Base-by-base conservation (phyloP, 139 green algal genomes). In the Pedinophyceae sp. region DNA sequence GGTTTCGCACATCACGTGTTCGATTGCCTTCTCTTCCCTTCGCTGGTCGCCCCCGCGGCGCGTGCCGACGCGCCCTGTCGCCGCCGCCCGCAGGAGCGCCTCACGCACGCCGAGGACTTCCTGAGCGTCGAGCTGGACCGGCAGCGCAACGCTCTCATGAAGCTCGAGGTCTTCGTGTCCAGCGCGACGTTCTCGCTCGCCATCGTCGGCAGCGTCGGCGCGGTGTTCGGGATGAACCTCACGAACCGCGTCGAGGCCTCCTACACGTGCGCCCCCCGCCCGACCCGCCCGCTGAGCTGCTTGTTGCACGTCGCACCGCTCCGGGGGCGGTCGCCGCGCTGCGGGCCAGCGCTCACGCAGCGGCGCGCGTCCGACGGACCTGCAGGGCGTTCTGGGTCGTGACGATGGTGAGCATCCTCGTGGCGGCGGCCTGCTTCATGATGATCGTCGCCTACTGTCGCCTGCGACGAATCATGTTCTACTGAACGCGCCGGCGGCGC, bases 201-300 rank as follows among this genome's bases (percentile, higher is more conserved):
- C 2, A 64, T 92, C 10, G 66, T 85, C 48, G 75, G 72, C 2
- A 74, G 83, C n/a, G 55, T 91, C 2, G 66, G 75, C 3, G 75
- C 71, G 25, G 76, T 92, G n/a, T 96, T 95, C 61, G 88, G 87
- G 2, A 96, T 96, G 88, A 95, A 96, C 64, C 66, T 96, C 17
- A 59, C 54, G 55, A 76, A 73, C 53, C 30, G 22, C n/a, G 29
- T 60, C 1, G 62, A 79, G 47, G 54, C 58, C 41, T 55, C 30
- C 20, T 61, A 70, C n/a, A n/a, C n/a, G n/a, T n/a, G n/a, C n/a
- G n/a, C n/a, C n/a, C n/a, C n/a, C n/a, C n/a, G n/a, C n/a, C n/a
- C n/a, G n/a, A n/a, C n/a, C n/a, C n/a, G n/a, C n/a, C n/a, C n/a
- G n/a, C n/a, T n/a, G n/a, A n/a, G n/a, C n/a, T n/a, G n/a, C n/a